Conservation (phyloP, 257 asterid species). For the Salvia rosmarinus region DNA sequence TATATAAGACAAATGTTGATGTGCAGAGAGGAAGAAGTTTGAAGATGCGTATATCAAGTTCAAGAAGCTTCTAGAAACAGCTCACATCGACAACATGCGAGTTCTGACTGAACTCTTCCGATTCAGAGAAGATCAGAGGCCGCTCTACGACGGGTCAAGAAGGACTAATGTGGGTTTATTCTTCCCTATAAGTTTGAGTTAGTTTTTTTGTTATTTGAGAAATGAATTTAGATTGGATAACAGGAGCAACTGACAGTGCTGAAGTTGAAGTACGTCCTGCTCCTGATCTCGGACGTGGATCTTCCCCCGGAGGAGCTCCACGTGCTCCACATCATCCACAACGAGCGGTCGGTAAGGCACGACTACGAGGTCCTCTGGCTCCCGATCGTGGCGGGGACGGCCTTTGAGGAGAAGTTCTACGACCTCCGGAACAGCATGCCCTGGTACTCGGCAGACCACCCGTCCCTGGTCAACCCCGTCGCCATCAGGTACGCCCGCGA, state of each 20-base stretch:
- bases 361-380: slow-evolving; percentile 89
- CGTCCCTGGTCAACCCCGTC: slow-evolving; percentile 62
- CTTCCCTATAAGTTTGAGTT: no score
- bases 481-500: slow-evolving; percentile 61
- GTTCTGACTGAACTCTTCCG: slow-evolving; percentile 50
- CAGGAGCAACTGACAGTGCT: slow-evolving; percentile 66
- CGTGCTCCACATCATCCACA: slow-evolving; percentile 73
- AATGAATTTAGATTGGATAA: not conserved
- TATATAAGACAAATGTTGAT: not conserved
- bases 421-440: slow-evolving; percentile 68
- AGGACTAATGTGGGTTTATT: slow-evolving; percentile 36
- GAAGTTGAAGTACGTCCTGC: slow-evolving; percentile 67
- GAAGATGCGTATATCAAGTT: slow-evolving; percentile 45
- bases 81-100: slow-evolving; percentile 62
- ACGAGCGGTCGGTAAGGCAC: slow-evolving; percentile 50
- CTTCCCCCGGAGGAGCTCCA: slow-evolving; percentile 70
- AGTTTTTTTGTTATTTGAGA: no score
- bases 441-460: slow-evolving; percentile 79
- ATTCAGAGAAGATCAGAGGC: slow-evolving; percentile 46
- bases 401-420: slow-evolving; percentile 45
- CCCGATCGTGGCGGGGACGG: slow-evolving; percentile 49
- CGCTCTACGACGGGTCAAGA: slow-evolving; percentile 49
- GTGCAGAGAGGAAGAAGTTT: slow-evolving; percentile 40
- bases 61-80: slow-evolving; percentile 43
- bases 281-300: slow-evolving; percentile 71